phyloP scores from a whole-genome alignment of 2,329 filamentous ascomycete genomes.

The Colletotrichum noveboracense region DNA sequence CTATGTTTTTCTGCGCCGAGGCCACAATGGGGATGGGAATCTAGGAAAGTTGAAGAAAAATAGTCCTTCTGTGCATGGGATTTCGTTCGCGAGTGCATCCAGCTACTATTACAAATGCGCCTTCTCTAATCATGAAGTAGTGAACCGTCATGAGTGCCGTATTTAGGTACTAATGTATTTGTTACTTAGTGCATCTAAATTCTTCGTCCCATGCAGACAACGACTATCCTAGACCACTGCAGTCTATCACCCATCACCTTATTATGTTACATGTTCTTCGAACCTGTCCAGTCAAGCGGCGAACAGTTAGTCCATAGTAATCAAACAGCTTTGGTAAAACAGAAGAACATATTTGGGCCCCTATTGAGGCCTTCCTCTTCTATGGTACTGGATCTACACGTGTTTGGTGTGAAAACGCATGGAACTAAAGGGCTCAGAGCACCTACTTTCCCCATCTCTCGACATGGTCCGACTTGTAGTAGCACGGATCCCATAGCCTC shows the following conservation, averaged over 20 bases:
- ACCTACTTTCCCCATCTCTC: neutral
- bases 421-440: no score
- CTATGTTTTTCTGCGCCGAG: neutral
- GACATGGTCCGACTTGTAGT: neutral
- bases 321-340: no score
- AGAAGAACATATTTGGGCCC: neutral
- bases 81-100: neutral
- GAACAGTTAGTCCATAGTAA: no score
- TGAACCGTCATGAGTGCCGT: neutral
- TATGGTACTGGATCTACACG: neutral
- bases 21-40: neutral
- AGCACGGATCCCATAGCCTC: neutral
- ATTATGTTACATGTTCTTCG: no score
- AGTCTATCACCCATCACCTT: no score
- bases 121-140: neutral
- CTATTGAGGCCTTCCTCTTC: neutral
- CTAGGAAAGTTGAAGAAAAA: neutral
- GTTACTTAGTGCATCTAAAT: neutral
- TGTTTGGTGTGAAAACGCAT: neutral
- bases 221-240: neutral
- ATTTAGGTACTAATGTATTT: no score
- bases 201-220: neutral
- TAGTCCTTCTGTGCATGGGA: neutral
- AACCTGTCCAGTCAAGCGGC: no score
- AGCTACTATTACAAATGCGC: neutral